A percentile compares a stretch with the other conserved stretches of the same genome.
Conservation (phyloP, 345 rosid species). For the Eucalyptus urophylla region DNA sequence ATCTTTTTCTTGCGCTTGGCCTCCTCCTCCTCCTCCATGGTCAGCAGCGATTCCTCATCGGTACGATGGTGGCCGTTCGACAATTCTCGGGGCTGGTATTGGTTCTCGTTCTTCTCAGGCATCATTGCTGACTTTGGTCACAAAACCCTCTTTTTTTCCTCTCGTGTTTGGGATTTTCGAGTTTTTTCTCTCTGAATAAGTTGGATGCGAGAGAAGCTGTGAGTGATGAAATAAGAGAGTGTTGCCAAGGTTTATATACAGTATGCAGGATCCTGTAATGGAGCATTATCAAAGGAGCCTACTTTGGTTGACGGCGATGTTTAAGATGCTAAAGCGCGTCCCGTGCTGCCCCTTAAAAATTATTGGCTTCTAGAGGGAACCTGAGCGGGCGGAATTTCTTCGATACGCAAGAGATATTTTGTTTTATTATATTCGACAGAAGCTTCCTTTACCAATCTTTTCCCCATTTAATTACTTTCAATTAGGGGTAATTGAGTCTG, state of each 20-base stretch:
- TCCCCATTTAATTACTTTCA: background rate
- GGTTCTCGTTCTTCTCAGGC: background rate
- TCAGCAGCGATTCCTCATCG: background rate
- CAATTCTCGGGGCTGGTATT: background rate
- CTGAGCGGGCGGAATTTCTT: background rate
- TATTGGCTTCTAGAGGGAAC: background rate
- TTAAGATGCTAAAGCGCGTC: background rate
- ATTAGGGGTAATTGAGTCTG: background rate
- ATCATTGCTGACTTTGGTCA: background rate
- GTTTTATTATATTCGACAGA: background rate
- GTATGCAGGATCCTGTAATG: background rate
- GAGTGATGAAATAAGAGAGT: background rate
- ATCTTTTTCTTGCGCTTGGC: constrained; percentile 5
- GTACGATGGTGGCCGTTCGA: background rate
- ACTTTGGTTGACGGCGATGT: background rate
- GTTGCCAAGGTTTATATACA: background rate
- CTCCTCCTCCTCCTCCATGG: background rate
- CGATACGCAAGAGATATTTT: background rate
- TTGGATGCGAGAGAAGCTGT: background rate
- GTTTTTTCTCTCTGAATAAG: background rate
- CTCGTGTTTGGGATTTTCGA: background rate
- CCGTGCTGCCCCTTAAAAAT: background rate
- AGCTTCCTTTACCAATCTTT: background rate
- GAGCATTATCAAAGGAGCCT: background rate
- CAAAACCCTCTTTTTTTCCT: background rate